phyloP scores from a whole-genome alignment of 805 yeast species.

The Candida vartiovaarae region DNA sequence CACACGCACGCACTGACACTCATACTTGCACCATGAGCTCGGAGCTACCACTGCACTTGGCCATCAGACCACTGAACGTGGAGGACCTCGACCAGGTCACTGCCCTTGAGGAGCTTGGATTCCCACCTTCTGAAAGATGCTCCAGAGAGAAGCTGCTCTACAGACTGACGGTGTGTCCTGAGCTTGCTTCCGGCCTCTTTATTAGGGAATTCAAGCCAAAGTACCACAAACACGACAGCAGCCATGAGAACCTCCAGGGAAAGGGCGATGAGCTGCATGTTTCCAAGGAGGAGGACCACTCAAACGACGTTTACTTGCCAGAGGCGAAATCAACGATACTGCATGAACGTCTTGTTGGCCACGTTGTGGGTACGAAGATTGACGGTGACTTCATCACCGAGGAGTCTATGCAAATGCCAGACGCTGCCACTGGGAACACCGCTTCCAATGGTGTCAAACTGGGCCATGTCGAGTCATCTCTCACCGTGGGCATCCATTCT shows the following conservation, averaged over 20 bases:
- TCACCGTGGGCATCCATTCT: slow-evolving; percentile 74
- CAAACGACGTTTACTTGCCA: slow-evolving; percentile 23
- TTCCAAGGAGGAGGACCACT: slow-evolving; percentile 19
- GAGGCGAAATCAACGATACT: slow-evolving; percentile 31
- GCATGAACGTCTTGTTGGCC: slow-evolving; percentile 68
- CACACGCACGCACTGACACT: too few relatives aligned
- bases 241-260: slow-evolving; percentile 19
- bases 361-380: slow-evolving; percentile 72
- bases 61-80: slow-evolving; percentile 72
- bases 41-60: slow-evolving; percentile 50
- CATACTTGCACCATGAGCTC: slow-evolving; percentile 7
- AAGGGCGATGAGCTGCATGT: slow-evolving; percentile 12
- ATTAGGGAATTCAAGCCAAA: slow-evolving; percentile 49
- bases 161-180: slow-evolving; percentile 80
- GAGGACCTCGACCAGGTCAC: slow-evolving; percentile 60
- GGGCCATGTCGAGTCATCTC: slow-evolving; percentile 75
- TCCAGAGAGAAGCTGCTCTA: slow-evolving; percentile 55
- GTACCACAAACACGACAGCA: slow-evolving; percentile 9
- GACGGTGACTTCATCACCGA: slow-evolving; percentile 42
- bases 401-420: slow-evolving; percentile 55
- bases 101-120: slow-evolving; percentile 60
- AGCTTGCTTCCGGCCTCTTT: slow-evolving; percentile 82
- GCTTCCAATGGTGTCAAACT: slow-evolving; percentile 12
- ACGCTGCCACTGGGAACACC: slow-evolving; percentile 21
- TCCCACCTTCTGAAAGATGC: slow-evolving; percentile 65